These are phyloP conservation scores for Paxillus involutus DNA, from an alignment of 768 basidiomycete genomes.

Conservation along the genomic window DNA sequence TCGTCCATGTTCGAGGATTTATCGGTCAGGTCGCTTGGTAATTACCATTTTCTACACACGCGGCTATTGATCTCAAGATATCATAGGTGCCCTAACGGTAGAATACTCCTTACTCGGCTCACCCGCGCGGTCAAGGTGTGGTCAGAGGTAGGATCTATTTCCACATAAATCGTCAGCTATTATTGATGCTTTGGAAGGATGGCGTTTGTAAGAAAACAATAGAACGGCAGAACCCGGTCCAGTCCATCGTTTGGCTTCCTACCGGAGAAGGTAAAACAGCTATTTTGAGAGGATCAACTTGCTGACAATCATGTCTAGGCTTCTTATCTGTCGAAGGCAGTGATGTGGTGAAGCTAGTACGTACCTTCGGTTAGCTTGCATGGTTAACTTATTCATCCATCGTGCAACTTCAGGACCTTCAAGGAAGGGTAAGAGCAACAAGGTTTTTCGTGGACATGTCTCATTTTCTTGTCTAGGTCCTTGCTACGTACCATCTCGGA, in stretches of 20 bases:
- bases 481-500: constrained; percentile 43
- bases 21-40: constrained; percentile 57
- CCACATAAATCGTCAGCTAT: not conserved
- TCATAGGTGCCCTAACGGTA: constrained; percentile 48
- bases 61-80: constrained; percentile 4
- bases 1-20: constrained; percentile 53
- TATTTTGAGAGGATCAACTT: constrained; percentile 7
- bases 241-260: constrained; percentile 55
- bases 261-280: constrained; percentile 40
- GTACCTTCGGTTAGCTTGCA: constrained; percentile 10
- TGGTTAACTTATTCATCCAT: constrained; percentile 14
- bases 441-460: not conserved
- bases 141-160: constrained; percentile 40
- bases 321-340: constrained; percentile 53
- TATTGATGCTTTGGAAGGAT: constrained; percentile 32
- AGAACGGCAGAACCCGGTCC: constrained; percentile 43
- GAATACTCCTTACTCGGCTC: constrained; percentile 45
- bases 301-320: constrained; percentile 29
- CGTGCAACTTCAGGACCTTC: constrained; percentile 37
- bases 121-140: constrained; percentile 52
- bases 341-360: constrained; percentile 46
- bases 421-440: constrained; percentile 32
- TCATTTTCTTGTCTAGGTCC: constrained; percentile 22
- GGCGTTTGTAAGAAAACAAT: constrained; percentile 53
- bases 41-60: not conserved